Evolutionary conservation across 805 yeast species (phyloP), one percentile per base, ranked within the genome.

Genomic region (Torulaspora delbrueckii): DNA sequence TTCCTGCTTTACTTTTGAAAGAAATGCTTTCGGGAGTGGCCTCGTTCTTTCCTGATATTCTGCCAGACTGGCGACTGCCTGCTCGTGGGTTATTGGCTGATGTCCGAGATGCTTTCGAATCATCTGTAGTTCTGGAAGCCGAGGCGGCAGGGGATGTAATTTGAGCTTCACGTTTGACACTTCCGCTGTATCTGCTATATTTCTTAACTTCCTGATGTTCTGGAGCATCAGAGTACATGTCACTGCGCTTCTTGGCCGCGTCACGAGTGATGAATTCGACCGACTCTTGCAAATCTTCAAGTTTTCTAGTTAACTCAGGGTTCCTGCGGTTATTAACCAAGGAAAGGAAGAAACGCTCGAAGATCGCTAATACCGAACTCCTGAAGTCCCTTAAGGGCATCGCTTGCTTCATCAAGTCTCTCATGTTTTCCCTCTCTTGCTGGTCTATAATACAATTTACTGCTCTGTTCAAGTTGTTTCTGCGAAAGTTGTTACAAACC

Each of bases 101-200:
- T 30, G 19, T 18, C 16, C 31, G 28, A 10, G 23, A 28, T 24
- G 16, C 19, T 13, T 31, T 31, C 12, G 10, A 7, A 10, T 31
- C 34, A 7, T 31, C 34, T 31, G 34, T 19, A 16, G 34, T 31
- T 31, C 19, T 31, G 22, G 34, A 14, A 7, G 34, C 10, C 22
- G 16, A 14, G 12, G 9, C 10, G 34, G 19, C 19, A 16, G 34
- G 14, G 19, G 19, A 9, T 9, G 34, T 13, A 16, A 19, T 6
- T 19, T 16, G 34, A n/a, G 18, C 25, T 6, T 32, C 43, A 12
- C 16, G 7, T 18, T 19, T 40, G 37, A 12, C 18, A n/a, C 43
- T 32, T 9, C 43, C 43, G 24, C 37, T 47, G 26, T 55, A 56
- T 28, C 60, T 51, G 37, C 60, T 57, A 12, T 42, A 24, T 14